Base-by-base conservation (phyloP, 2,329 filamentous ascomycete genomes). In the Botryotinia calthae region DNA sequence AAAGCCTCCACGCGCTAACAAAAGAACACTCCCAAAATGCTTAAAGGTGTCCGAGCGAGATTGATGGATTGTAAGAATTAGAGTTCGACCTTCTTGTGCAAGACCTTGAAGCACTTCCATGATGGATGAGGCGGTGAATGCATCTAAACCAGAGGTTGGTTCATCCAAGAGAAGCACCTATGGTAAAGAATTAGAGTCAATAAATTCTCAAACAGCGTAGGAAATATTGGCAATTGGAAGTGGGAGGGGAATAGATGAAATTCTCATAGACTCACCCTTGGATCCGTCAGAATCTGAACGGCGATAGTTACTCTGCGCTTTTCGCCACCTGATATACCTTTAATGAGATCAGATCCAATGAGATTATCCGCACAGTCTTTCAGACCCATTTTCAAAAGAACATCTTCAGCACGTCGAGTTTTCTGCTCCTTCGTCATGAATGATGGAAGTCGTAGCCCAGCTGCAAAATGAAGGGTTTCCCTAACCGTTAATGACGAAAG, bases 301-400 rank as follows among this genome's bases (percentile, higher is more conserved):
- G 91, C 92, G 74, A 95, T 94, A 4, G 90, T 91, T 9, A 94
- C 91, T 72, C 93, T 87, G 3, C 92, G 86, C 81, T 94, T 94
- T 81, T 95, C 92, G 28, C 93, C 93, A 3, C 92, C 92, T 14
- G 91, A 93, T 44, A 95, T 94, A 0, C 92, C 92, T 79, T 94
- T 94, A 76, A 93, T 86, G 6, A 92, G 81, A 14, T 93, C 90
- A 73, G 87, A 91, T 3, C 92, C 92, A 14, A 95, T 87, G 0
- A 94, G 81, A 70, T 92, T 93, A 78, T 94, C 88, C 1, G 91
- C 92, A 75, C 92, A 94, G 76, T 94, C 92, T 77, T 93, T 93
- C 6, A 94, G 82, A 0, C 92, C 92, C 87, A 94, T 89, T 79
- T 93, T 93, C 25, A 92, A 80, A 2, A 95, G 82, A 0, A 94